phyloP scores from a whole-genome alignment of 1,284 basidiomycete genomes.

The Phellopilus nigrolimitatus region DNA sequence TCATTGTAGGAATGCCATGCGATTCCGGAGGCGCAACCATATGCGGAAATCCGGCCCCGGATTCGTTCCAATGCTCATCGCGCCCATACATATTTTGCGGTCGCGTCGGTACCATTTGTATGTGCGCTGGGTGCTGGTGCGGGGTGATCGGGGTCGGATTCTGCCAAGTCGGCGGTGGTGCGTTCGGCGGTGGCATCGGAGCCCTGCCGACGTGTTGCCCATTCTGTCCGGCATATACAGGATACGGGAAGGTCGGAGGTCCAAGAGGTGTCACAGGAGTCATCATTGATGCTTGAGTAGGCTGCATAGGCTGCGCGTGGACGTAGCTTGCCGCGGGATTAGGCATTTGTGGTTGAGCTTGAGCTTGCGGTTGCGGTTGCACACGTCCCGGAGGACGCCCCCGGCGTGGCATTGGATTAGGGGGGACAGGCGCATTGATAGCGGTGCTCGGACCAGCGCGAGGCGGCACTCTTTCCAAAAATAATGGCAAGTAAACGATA shows the following conservation, averaged over 20 bases:
- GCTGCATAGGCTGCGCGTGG: slow-evolving; percentile 12
- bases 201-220: slow-evolving; percentile 26
- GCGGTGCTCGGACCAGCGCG: slow-evolving; percentile 6
- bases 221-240: slow-evolving; percentile 42
- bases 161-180: slow-evolving; percentile 60
- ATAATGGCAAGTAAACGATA: not conserved
- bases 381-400: not conserved
- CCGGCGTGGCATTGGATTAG: slow-evolving; percentile 2
- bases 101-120: slow-evolving; percentile 43
- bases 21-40: slow-evolving; percentile 32
- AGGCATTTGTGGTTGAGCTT: slow-evolving; percentile 24
- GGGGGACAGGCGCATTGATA: slow-evolving; percentile 1
- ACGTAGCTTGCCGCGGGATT: slow-evolving; percentile 7
- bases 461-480: slow-evolving; percentile 10
- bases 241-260: slow-evolving; percentile 38
- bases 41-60: slow-evolving; percentile 39
- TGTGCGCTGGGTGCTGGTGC: slow-evolving; percentile 50
- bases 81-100: slow-evolving; percentile 39
- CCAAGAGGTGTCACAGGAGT: slow-evolving; percentile 23
- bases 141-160: slow-evolving; percentile 53
- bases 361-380: slow-evolving; percentile 25
- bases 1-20: slow-evolving; percentile 7
- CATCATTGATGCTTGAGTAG: slow-evolving; percentile 26
- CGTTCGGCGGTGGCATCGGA: slow-evolving; percentile 42
- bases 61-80: slow-evolving; percentile 43